Evolutionary conservation across 352 stramenopile genomes (phyloP).

Genomic region (Phytophthora vignae): DNA sequence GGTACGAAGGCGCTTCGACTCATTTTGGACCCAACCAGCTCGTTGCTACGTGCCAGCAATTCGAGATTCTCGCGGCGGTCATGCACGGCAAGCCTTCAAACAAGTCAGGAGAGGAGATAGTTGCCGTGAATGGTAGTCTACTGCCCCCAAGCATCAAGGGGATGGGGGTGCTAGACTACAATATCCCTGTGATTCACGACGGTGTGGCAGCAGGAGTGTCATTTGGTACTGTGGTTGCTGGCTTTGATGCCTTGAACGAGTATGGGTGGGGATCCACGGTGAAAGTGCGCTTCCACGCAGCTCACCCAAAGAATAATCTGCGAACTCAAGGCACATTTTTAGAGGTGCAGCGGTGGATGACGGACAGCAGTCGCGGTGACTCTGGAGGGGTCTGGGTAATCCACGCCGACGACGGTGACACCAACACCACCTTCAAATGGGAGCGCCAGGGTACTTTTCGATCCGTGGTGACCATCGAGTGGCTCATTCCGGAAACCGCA

Average conservation of each 20-base stretch:
- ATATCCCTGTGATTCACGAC: slow-evolving; percentile 79
- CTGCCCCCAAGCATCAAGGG: slow-evolving; percentile 62
- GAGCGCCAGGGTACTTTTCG: slow-evolving; percentile 71
- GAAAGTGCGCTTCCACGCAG: slow-evolving; percentile 71
- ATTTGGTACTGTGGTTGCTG: slow-evolving; percentile 67
- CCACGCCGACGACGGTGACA: slow-evolving; percentile 75
- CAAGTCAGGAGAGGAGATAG: slow-evolving; percentile 5
- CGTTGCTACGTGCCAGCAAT: slow-evolving; percentile 79
- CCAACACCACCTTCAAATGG: slow-evolving; percentile 83
- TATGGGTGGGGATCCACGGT: slow-evolving; percentile 62
- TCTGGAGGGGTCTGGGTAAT: slow-evolving; percentile 73
- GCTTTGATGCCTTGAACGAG: slow-evolving; percentile 47
- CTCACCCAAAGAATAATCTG: slow-evolving; percentile 87
- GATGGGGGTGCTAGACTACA: slow-evolving; percentile 76
- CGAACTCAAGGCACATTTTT: slow-evolving; percentile 80
- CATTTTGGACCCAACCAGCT: slow-evolving; percentile 91
- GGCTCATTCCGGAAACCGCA: slow-evolving; percentile 60
- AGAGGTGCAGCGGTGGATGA: slow-evolving; percentile 78
- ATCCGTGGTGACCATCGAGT: slow-evolving; percentile 77
- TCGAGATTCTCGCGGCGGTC: slow-evolving; percentile 62
- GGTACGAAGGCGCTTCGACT: slow-evolving; percentile 91
- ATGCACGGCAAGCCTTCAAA: slow-evolving; percentile 32
- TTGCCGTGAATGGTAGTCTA: slow-evolving; percentile 15
- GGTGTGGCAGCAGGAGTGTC: slow-evolving; percentile 46
- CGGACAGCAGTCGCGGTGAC: slow-evolving; percentile 35